A percentile compares a stretch with the other conserved stretches of the same genome.
Conservation (phyloP, 1,284 basidiomycete genomes). For the Naganishia cerealis region DNA sequence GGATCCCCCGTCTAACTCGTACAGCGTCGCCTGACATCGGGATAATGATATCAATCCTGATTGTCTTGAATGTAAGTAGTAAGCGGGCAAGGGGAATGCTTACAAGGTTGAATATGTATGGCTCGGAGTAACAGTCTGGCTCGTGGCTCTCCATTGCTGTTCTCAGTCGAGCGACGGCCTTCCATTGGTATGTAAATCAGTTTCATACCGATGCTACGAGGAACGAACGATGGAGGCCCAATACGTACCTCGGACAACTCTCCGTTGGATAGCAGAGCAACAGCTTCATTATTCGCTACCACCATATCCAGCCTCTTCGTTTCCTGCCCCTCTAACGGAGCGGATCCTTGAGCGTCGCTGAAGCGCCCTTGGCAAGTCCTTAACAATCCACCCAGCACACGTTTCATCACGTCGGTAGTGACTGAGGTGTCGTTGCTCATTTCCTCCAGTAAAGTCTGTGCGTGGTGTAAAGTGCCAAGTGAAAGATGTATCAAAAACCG, state of each 20-base stretch:
- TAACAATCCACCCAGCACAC: background rate
- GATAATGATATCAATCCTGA: background rate
- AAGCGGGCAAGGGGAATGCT: background rate
- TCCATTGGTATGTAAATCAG: background rate
- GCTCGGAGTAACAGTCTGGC: slow-evolving; percentile 17
- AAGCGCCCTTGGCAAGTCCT: slow-evolving; percentile 20
- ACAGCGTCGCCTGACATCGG: slow-evolving; percentile 6
- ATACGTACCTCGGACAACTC: background rate
- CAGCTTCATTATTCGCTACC: slow-evolving; percentile 20
- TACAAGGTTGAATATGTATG: slow-evolving; percentile 18
- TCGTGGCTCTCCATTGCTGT: background rate
- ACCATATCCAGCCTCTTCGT: slow-evolving; percentile 3
- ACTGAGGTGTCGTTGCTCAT: background rate
- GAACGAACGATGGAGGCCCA: background rate
- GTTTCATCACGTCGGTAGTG: background rate
- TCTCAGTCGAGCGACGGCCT: background rate
- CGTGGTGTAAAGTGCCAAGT: slow-evolving; percentile 8
- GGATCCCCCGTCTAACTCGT: slow-evolving; percentile 18
- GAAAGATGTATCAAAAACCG: slow-evolving; percentile 18
- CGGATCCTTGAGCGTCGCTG: background rate
- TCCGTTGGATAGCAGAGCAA: slow-evolving; percentile 16
- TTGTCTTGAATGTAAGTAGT: no score
- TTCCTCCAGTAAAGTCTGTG: background rate
- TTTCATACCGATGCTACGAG: background rate
- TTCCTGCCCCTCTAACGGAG: background rate